Conservation (phyloP, 352 stramenopile species). For the Pythium plurisporium region DNA sequence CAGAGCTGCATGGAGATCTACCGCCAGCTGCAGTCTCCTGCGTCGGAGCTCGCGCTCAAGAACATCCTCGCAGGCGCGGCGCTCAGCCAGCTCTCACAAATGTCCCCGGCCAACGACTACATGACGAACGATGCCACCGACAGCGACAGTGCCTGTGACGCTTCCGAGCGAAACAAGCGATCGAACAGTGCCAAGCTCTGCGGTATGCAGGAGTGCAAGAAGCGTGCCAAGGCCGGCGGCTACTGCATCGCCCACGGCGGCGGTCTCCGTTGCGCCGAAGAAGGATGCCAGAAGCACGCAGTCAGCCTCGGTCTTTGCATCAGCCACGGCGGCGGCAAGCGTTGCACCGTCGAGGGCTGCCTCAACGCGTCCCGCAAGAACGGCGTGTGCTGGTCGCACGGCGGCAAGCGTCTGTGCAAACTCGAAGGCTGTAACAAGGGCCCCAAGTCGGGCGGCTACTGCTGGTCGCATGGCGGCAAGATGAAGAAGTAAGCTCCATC, state of each 20-base stretch:
- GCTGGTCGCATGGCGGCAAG: constrained; percentile 81
- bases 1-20: constrained; percentile 57
- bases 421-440: constrained; percentile 76
- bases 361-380: constrained; percentile 79
- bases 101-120: constrained; percentile 24
- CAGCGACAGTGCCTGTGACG: constrained; percentile 22
- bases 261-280: constrained; percentile 66
- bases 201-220: constrained; percentile 63
- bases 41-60: constrained; percentile 28
- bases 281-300: constrained; percentile 72
- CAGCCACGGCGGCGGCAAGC: constrained; percentile 79
- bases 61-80: constrained; percentile 44
- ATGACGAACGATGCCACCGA: constrained; percentile 14
- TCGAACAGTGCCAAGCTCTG: constrained; percentile 73
- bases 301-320: constrained; percentile 83
- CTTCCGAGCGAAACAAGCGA: constrained; percentile 38
- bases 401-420: constrained; percentile 77
- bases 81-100: constrained; percentile 41
- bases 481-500: constrained; percentile 63
- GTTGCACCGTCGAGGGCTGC: constrained; percentile 64
- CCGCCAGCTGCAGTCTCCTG: constrained; percentile 44
- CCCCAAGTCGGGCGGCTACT: constrained; percentile 77
- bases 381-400: constrained; percentile 78
- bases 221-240: constrained; percentile 74
- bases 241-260: constrained; percentile 82